Base-by-base conservation (phyloP, 225 moss, liverwort and hornwort genomes). In the Marchantia paleacea region DNA sequence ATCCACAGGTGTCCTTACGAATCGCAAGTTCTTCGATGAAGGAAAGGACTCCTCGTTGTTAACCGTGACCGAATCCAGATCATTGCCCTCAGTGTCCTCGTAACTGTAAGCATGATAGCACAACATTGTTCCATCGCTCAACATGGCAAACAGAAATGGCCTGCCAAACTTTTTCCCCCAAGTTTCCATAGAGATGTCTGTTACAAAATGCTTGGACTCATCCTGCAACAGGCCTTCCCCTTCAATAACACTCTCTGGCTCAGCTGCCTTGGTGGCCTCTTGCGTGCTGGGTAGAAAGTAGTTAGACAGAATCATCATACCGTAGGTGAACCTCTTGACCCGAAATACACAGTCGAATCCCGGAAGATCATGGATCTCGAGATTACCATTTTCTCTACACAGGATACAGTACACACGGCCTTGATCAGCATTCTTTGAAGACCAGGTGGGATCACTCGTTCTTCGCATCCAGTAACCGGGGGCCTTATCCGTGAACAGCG, bases 101-200 rank as follows among this genome's bases (percentile, higher is more conserved):
- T 91, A 90, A 78, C 88, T 87, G 82, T 88, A 99, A 8, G 95
- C 94, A 88, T 99, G 99, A 75, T 99, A 99, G 85, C 94, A 95
- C 48, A 99, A 89, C 92, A 99, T 91, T 51, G 92, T 95, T 68
- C 95, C 99, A 84, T 99, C 99, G 78, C 92, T 91, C 88, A 99
- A 89, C 71, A 92, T 92, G 76, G 95, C 95, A 72, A 99, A 91
- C 82, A 99, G 83, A 82, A 94, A 95, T 74, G 99, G 99, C 54
- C 94, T 87, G 75, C 99, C 99, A 84, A 92, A 99, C 86, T 92
- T 95, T 54, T 90, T 86, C 63, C 91, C 92, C 99, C 95, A 99
- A 75, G 91, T 95, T 84, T 92, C 99, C 86, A 99, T 92, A 81
- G 91, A 91, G 75, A 99, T 86, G 82, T 91, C 88, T 47, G 94